Evolutionary conservation across 2,329 filamentous ascomycete genomes (phyloP).

Genomic region (Botrytis cinerea): DNA sequence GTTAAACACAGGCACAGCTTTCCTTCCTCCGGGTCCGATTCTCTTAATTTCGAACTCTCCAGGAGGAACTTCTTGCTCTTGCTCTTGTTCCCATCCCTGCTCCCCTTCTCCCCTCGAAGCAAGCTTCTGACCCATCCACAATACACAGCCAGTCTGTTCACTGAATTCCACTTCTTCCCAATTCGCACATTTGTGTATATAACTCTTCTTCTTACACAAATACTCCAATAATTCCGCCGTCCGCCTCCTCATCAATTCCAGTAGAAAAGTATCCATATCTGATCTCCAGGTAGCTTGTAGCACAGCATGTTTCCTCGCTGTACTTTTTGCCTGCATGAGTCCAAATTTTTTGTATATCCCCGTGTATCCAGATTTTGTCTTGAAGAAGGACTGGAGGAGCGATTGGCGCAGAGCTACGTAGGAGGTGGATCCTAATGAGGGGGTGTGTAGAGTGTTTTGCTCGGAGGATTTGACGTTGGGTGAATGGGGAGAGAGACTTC

Average conservation of each 20-base stretch:
- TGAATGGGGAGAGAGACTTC: slow-evolving; percentile 37
- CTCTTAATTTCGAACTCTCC: slow-evolving; percentile 51
- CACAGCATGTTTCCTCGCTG: slow-evolving; percentile 2
- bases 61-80: slow-evolving; percentile 33
- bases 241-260: slow-evolving; percentile 52
- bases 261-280: slow-evolving; percentile 58
- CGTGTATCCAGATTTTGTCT: slow-evolving; percentile 3
- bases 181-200: slow-evolving; percentile 46
- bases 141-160: slow-evolving; percentile 36
- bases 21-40: slow-evolving; percentile 35
- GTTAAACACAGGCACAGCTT: slow-evolving; percentile 54
- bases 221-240: slow-evolving; percentile 51
- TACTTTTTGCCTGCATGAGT: neutral
- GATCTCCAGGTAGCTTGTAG: slow-evolving; percentile 46
- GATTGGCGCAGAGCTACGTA: slow-evolving; percentile 26
- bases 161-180: slow-evolving; percentile 50
- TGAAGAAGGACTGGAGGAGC: slow-evolving; percentile 15
- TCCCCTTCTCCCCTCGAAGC: neutral
- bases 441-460: neutral
- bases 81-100: slow-evolving; percentile 6
- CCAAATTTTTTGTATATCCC: neutral
- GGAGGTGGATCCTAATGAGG: slow-evolving; percentile 18
- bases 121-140: slow-evolving; percentile 34
- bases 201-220: slow-evolving; percentile 43
- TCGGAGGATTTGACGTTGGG: neutral